Evolutionary conservation across 495 filamentous ascomycete genomes (phyloP), one percentile per base, ranked within the genome.

Genomic region (Aspergillus heteromorphus): DNA sequence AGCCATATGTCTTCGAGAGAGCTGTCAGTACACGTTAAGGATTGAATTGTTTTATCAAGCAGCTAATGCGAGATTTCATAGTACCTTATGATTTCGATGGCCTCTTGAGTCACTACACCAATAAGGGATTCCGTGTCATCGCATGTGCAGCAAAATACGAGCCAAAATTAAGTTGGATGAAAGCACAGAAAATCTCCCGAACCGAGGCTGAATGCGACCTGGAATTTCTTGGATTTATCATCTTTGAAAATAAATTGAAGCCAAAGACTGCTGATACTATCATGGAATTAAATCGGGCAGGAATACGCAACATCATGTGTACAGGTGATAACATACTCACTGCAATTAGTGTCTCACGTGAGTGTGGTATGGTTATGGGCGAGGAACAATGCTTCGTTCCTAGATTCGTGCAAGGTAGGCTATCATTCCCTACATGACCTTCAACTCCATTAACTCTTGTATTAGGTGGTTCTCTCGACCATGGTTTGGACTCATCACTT

Each of bases 171-270:
- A 91, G 86, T 59, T 96, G 91, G 93, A 84, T 92, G 53, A 95
- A 91, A 66, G 86, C 90, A 11, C 91, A 96, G 64, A 96, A 93
- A 71, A 89, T 97, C 83, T 88, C 83, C 51, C 87, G 95, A 11
- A 68, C 80, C 11, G 87, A 96, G 40, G 91, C 88, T 16, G 95
- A 99, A 66, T 83, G 79, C 2, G 76, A 84, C 54, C 78, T 99
- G 4, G 81, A 88, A 16, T 97, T 99, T 58, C 73, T 92, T 40
- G 95, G 93, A 16, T 97, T 99, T 67, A 97, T 97, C 60, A 85
- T 99, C 29, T 99, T 99, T 65, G 92, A 99, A 68, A 99, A 99
- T 64, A 99, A 97, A 72, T 69, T 99, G 57, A 99, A 99, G 68
- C 82, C 86, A 17, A 87, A 79, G 30, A 96, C 91, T 5, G 73